These are phyloP conservation scores for Hypomyces perniciosus DNA, from an alignment of 2,329 filamentous ascomycete genomes.

Conservation along the genomic window DNA sequence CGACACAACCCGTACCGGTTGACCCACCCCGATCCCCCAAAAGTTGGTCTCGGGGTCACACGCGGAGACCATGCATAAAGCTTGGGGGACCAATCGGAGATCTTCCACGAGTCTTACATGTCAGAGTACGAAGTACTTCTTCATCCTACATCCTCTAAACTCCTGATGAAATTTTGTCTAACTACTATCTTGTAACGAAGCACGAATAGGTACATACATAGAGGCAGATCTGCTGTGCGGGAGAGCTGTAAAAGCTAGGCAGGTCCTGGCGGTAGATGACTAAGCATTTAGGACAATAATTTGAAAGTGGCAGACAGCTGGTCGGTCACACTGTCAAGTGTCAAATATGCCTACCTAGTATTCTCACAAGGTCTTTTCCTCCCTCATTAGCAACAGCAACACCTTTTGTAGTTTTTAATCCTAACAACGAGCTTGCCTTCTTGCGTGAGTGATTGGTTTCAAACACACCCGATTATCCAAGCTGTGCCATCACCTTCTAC, in stretches of 20 bases:
- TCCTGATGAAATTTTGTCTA: no score
- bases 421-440: neutral
- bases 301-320: neutral
- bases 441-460: neutral
- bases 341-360: neutral
- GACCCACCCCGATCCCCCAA: no score
- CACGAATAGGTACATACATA: no score
- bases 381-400: neutral
- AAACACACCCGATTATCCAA: neutral
- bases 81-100: neutral
- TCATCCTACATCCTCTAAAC: no score
- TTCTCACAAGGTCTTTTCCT: neutral
- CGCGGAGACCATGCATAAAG: no score
- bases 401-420: no score
- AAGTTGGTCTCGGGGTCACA: no score
- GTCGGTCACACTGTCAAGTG: neutral
- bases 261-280: no score
- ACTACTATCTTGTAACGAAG: no score
- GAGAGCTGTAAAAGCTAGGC: no score
- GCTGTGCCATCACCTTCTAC: neutral
- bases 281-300: neutral
- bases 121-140: no score
- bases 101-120: neutral
- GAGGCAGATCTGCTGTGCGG: no score
- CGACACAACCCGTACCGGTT: conserved; percentile 23